phyloP scores from a whole-genome alignment of 2,329 filamentous ascomycete species.

The Scedosporium minutisporum region DNA sequence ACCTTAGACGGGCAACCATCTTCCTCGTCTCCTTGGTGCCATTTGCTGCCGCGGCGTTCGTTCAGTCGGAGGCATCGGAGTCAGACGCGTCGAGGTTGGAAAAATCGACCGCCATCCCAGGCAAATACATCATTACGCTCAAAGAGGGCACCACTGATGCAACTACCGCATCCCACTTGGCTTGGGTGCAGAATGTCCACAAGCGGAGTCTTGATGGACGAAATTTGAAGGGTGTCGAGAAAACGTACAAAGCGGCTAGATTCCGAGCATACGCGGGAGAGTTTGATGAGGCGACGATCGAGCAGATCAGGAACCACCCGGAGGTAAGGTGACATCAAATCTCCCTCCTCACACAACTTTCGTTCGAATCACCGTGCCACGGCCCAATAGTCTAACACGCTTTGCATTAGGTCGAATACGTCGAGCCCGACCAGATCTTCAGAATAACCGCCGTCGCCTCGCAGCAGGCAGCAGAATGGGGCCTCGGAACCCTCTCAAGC shows the following conservation, averaged over 20 bases:
- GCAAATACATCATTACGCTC: constrained; percentile 35
- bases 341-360: not conserved
- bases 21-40: not conserved
- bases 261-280: constrained; percentile 30
- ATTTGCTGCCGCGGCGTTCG: not conserved
- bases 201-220: constrained; percentile 21
- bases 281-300: constrained; percentile 31
- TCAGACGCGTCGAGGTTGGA: not conserved
- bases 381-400: not conserved
- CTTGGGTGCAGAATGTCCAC: constrained; percentile 21
- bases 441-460: constrained; percentile 19
- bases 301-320: constrained; percentile 26
- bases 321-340: constrained; percentile 22
- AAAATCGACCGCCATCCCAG: constrained; percentile 17
- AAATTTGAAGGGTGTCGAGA: constrained; percentile 14
- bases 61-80: not conserved
- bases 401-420: constrained; percentile 10
- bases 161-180: constrained; percentile 21
- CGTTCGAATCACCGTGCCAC: not conserved
- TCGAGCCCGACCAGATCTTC: constrained; percentile 16
- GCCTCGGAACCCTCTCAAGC: constrained; percentile 35
- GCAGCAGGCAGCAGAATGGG: constrained; percentile 30
- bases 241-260: constrained; percentile 12
- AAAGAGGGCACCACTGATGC: constrained; percentile 22
- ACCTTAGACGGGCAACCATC: not conserved